phyloP scores from a whole-genome alignment of 139 green algal genomes.

The Chlamydomonas eustigma region DNA sequence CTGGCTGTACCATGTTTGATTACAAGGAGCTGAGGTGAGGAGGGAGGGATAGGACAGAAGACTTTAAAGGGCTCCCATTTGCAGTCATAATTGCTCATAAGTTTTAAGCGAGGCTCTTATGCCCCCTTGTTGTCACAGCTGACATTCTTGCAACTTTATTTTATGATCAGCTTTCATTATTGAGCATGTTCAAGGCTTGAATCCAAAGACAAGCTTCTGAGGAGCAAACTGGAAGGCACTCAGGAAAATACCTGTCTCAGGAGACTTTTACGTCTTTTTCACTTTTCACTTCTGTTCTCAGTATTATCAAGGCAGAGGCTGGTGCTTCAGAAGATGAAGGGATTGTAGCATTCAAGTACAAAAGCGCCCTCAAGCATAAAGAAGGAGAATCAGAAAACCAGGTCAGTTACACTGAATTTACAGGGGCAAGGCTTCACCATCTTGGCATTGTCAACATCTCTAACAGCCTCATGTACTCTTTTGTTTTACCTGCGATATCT shows the following conservation, averaged over 20 bases:
- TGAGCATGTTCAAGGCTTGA: too few species aligned
- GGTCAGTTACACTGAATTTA: background rate
- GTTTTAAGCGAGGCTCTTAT: too few species aligned
- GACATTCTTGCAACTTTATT: too few species aligned
- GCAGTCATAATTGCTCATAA: too few species aligned
- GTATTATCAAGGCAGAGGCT: background rate
- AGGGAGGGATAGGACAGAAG: too few species aligned
- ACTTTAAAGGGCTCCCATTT: too few species aligned
- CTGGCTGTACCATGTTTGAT: conserved; percentile 1
- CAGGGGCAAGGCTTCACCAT: background rate
- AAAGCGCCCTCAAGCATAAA: background rate
- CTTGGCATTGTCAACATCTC: background rate
- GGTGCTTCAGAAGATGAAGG: background rate
- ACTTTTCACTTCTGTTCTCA: background rate
- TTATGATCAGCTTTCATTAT: too few species aligned
- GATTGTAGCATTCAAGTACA: conserved; percentile 5
- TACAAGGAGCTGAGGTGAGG: background rate
- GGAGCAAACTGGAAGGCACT: too few species aligned
- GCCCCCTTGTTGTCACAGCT: too few species aligned
- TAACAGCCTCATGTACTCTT: background rate
- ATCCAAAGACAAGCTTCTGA: too few species aligned
- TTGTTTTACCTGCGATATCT: background rate
- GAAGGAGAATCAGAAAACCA: background rate
- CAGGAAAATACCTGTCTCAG: too few species aligned
- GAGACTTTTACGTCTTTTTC: too few species aligned